Evolutionary conservation across 805 yeast genomes (phyloP).

Genomic region (Kodamaea jinghongensis): DNA sequence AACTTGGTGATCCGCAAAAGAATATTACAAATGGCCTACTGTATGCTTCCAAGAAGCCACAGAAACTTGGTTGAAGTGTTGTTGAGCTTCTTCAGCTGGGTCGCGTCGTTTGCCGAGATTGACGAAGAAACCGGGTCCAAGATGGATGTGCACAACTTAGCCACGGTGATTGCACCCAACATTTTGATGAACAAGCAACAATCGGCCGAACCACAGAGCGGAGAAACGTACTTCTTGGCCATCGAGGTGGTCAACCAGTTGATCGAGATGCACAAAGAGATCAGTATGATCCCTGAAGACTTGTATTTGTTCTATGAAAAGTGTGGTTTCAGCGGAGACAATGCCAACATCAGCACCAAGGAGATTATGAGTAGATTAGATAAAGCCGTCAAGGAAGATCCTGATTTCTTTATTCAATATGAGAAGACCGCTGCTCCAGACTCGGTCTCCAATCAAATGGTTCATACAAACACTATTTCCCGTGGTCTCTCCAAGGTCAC

Average conservation of each 20-base stretch:
- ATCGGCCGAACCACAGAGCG: conserved; percentile 30
- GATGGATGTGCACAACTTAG: conserved; percentile 93
- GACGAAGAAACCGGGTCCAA: conserved; percentile 85
- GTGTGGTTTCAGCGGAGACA: conserved; percentile 33
- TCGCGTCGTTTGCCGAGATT: conserved; percentile 89
- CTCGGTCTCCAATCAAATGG: conserved; percentile 23
- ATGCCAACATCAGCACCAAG: conserved; percentile 24
- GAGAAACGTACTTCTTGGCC: conserved; percentile 81
- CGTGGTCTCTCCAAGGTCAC: conserved; percentile 29
- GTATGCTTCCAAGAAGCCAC: conserved; percentile 76
- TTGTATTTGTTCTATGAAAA: conserved; percentile 48
- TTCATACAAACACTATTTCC: conserved; percentile 28
- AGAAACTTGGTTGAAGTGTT: conserved; percentile 86
- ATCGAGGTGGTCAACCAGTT: conserved; percentile 86
- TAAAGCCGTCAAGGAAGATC: conserved; percentile 31
- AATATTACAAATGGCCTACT: conserved; percentile 60
- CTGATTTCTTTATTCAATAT: conserved; percentile 24
- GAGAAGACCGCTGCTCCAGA: conserved; percentile 11
- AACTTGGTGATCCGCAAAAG: conserved; percentile 48
- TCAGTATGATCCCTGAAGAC: conserved; percentile 73
- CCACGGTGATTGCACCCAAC: conserved; percentile 94
- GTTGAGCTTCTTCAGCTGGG: conserved; percentile 87
- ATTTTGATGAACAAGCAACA: conserved; percentile 61
- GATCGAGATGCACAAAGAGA: conserved; percentile 76
- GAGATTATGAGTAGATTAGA: conserved; percentile 35